These are phyloP conservation scores for Rubus idaeus DNA, from an alignment of 306 rosid genomes.

Conservation along the genomic window DNA sequence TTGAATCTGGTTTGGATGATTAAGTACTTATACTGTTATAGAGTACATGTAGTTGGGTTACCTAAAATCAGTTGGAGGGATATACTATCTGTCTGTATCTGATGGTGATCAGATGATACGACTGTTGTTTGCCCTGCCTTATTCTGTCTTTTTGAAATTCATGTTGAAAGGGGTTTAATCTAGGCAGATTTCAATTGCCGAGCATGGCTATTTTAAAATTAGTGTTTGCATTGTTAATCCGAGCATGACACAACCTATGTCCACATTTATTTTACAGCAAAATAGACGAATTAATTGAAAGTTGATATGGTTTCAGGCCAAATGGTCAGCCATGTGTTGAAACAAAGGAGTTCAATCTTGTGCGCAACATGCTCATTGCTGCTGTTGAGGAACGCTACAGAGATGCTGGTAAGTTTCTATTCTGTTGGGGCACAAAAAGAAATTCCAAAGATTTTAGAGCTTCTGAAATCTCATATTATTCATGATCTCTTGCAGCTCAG, in stretches of 20 bases:
- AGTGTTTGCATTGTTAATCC: background rate
- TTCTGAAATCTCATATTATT: background rate
- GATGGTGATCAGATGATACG: background rate
- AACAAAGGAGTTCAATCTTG: conserved; percentile 78
- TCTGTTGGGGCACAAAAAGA: background rate
- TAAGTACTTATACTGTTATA: background rate
- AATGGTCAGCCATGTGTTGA: conserved; percentile 81
- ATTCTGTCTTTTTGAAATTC: background rate
- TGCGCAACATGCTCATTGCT: conserved; percentile 90
- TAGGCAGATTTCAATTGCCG: background rate
- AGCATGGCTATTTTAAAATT: no score
- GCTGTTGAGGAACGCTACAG: conserved; percentile 90
- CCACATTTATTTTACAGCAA: background rate
- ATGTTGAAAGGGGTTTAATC: background rate
- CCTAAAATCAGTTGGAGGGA: conserved; percentile 6
- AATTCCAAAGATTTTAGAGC: background rate
- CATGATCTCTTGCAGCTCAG: conserved; percentile 38
- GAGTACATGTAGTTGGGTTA: background rate
- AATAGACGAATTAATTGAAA: conserved; percentile 20
- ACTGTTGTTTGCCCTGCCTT: background rate
- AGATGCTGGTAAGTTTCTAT: conserved; percentile 79
- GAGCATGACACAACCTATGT: background rate
- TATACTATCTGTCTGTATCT: background rate
- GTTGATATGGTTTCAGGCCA: conserved; percentile 60
- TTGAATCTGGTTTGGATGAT: background rate